phyloP scores from a whole-genome alignment of 768 basidiomycete genomes.

The Amanita rubescens region DNA sequence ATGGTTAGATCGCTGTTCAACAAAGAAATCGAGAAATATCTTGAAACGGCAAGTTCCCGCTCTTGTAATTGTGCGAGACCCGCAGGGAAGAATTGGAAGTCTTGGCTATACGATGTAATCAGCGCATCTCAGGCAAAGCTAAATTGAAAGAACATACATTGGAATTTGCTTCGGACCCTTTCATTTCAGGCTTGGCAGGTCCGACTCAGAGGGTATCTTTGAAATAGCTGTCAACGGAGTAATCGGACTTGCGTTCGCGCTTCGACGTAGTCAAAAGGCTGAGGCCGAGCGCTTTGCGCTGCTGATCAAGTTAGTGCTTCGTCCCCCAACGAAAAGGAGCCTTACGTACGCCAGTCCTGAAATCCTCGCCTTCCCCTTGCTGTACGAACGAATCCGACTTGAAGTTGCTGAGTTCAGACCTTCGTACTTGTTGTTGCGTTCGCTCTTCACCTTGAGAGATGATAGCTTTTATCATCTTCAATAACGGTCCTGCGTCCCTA shows the following conservation, averaged over 20 bases:
- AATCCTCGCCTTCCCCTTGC: slow-evolving; percentile 96
- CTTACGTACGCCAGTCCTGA: slow-evolving; percentile 56
- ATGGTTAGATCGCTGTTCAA: not conserved
- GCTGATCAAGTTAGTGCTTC: slow-evolving; percentile 8
- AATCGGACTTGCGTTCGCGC: slow-evolving; percentile 89
- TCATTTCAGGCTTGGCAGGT: no score
- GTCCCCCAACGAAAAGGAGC: not conserved
- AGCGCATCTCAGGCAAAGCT: slow-evolving; percentile 5
- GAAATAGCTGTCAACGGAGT: slow-evolving; percentile 91
- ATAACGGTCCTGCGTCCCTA: slow-evolving; percentile 48
- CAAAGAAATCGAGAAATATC: slow-evolving; percentile 26
- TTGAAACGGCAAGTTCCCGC: slow-evolving; percentile 75
- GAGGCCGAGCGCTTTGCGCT: slow-evolving; percentile 65
- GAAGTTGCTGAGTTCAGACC: slow-evolving; percentile 93
- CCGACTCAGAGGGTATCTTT: no score
- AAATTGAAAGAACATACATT: no score
- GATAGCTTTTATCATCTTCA: slow-evolving; percentile 88
- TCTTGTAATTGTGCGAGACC: no score
- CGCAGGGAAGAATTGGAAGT: slow-evolving; percentile 82
- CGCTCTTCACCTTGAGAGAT: slow-evolving; percentile 82
- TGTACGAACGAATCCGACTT: slow-evolving; percentile 88
- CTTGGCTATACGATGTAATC: not conserved
- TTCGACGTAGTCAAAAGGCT: slow-evolving; percentile 85
- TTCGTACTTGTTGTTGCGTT: slow-evolving; percentile 87
- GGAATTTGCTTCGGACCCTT: slow-evolving; percentile 84